Percentiles rank a stretch among this genome's conserved stretches.
phyloP scores from a whole-genome alignment of 2,329 filamentous ascomycete species.

The Aspergillus hortae region DNA sequence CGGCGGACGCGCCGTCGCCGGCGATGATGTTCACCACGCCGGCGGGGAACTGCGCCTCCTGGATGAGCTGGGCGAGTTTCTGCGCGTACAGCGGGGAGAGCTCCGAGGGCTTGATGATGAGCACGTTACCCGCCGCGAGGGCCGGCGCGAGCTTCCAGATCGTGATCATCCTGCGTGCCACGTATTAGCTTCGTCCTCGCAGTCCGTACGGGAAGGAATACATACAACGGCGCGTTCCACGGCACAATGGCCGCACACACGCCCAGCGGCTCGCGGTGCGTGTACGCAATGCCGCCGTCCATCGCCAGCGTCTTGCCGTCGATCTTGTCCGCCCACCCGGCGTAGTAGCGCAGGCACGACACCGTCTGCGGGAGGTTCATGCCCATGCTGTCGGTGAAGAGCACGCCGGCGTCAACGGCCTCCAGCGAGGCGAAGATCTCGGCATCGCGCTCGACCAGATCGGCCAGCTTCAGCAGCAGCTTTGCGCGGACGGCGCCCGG shows the following conservation, averaged over 20 bases:
- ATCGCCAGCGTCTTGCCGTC: slow-evolving; percentile 23
- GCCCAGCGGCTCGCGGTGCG: slow-evolving; percentile 24
- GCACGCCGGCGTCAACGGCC: slow-evolving; percentile 23
- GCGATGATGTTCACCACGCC: slow-evolving; percentile 53
- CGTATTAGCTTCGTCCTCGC: not conserved
- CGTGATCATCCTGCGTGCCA: slow-evolving; percentile 21
- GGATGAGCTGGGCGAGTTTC: slow-evolving; percentile 45
- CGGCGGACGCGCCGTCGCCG: slow-evolving; percentile 56
- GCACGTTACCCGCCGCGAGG: slow-evolving; percentile 63
- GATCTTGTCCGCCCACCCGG: slow-evolving; percentile 29
- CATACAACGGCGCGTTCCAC: slow-evolving; percentile 29
- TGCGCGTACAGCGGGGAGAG: slow-evolving; percentile 52
- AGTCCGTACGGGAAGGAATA: not conserved
- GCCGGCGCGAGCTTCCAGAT: slow-evolving; percentile 58
- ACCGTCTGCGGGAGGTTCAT: slow-evolving; percentile 22
- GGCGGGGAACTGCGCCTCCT: slow-evolving; percentile 7
- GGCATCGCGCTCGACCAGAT: slow-evolving; percentile 24
- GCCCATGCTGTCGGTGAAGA: slow-evolving; percentile 20
- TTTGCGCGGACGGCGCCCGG: slow-evolving; percentile 15
- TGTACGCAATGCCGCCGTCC: slow-evolving; percentile 21
- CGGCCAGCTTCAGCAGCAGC: slow-evolving; percentile 23
- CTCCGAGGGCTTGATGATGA: slow-evolving; percentile 67
- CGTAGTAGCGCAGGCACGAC: slow-evolving; percentile 24
- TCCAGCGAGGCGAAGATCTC: slow-evolving; percentile 24
- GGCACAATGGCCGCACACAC: slow-evolving; percentile 29